Evolutionary conservation across 2,329 filamentous ascomycete species (phyloP).

Genomic region (Sporothrix inflata): DNA sequence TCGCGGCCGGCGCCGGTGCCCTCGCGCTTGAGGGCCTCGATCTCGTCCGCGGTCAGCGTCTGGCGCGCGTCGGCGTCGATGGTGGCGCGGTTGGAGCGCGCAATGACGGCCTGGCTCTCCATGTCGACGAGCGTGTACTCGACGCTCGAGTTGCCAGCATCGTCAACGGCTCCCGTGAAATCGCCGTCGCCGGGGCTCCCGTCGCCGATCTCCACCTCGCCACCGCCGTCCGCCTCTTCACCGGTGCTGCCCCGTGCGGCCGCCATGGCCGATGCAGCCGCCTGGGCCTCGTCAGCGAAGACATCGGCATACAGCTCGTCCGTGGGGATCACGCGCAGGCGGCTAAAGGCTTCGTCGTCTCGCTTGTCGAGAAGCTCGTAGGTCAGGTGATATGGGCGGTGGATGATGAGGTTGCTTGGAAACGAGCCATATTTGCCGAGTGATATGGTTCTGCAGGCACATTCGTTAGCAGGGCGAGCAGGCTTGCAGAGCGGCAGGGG

Average conservation of each 20-base stretch:
- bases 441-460: constrained; percentile 70
- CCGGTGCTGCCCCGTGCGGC: constrained; percentile 20
- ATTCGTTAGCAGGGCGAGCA: constrained; percentile 11
- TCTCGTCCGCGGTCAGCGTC: constrained; percentile 74
- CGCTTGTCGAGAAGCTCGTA: constrained; percentile 82
- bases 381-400: constrained; percentile 88
- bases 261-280: constrained; percentile 40
- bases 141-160: constrained; percentile 47
- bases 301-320: constrained; percentile 83
- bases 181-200: constrained; percentile 37
- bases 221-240: neutral
- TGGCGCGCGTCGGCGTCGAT: constrained; percentile 61
- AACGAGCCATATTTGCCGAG: constrained; percentile 93
- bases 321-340: constrained; percentile 76
- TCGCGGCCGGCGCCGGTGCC: constrained; percentile 81
- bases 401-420: constrained; percentile 83
- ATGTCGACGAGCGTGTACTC: constrained; percentile 52
- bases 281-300: constrained; percentile 51
- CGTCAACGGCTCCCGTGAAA: constrained; percentile 40
- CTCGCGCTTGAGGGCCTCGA: constrained; percentile 73
- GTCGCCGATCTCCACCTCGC: constrained; percentile 42
- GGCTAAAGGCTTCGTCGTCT: constrained; percentile 65
- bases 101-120: constrained; percentile 54
- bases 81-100: constrained; percentile 61
- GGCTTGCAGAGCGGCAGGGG: constrained; percentile 4